Evolutionary conservation across 2,329 filamentous ascomycete genomes (phyloP).

Genomic region (Teratosphaeria gauchensis): DNA sequence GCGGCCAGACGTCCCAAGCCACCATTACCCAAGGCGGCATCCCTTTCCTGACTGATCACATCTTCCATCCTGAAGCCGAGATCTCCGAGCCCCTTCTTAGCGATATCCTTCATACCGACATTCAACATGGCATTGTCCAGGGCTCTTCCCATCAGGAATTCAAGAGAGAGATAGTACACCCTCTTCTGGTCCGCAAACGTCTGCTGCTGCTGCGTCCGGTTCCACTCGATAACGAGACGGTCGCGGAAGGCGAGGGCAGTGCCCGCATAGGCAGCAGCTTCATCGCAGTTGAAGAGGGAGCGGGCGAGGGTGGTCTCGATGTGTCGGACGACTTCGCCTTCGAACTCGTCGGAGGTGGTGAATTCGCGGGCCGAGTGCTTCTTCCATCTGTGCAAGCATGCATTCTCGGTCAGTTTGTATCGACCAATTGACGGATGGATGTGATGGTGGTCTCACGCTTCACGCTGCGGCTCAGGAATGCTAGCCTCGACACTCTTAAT

Average conservation of each 20-base stretch:
- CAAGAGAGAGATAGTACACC: conserved; percentile 92
- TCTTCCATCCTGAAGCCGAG: conserved; percentile 97
- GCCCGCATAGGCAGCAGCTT: conserved; percentile 81
- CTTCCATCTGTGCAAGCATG: conserved; percentile 40
- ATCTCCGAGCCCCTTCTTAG: conserved; percentile 72
- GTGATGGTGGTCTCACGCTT: conserved; percentile 51
- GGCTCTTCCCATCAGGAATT: conserved; percentile 94
- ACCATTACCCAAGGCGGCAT: conserved; percentile 91
- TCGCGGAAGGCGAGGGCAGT: conserved; percentile 88
- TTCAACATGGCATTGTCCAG: conserved; percentile 99
- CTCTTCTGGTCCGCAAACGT: conserved; percentile 85
- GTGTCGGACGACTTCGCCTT: conserved; percentile 77
- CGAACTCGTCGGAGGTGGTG: conserved; percentile 69
- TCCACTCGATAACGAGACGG: conserved; percentile 89
- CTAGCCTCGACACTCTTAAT: conserved; percentile 89
- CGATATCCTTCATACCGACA: conserved; percentile 74
- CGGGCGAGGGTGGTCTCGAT: conserved; percentile 93
- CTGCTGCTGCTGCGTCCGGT: conserved; percentile 93
- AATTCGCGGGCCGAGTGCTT: conserved; percentile 60
- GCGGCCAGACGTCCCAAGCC: conserved; percentile 89
- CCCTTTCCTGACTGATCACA: conserved; percentile 86
- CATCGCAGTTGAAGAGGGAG: conserved; percentile 97
- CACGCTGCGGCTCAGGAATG: conserved; percentile 81
- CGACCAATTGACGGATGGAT: not conserved
- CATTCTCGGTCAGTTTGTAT: not conserved